Base-by-base conservation (phyloP, 2,329 filamentous ascomycete species). In the Fusarium odoratissimum region DNA sequence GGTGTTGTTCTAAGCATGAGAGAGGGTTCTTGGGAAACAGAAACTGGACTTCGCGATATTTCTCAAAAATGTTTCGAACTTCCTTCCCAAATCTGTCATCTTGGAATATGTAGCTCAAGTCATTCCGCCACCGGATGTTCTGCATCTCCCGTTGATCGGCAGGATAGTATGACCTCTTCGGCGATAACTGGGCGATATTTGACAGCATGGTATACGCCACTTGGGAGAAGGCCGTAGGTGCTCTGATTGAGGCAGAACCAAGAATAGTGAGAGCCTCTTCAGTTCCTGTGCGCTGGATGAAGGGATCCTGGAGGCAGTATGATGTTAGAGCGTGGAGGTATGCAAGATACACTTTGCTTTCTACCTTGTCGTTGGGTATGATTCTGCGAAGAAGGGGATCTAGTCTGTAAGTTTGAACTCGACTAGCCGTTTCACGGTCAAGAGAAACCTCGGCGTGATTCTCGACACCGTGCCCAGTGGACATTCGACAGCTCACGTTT, bases 271-370 rank as follows among this genome's bases (percentile, higher is more conserved):
- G 72, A 0, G 88, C 86, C 49, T 86, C 77, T 69, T 91, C 89
- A 0, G 87, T 89, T 0, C 90, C 89, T 0, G 87, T 91, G 9
- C 79, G 77, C 0, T 73, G 51, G 0, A 85, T 88, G 1, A 90
- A 79, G 0, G 78, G 79, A 70, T 91, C 89, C 0, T 85, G 84
- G 0, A 89, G 77, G 31, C 82, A 87, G 54, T 84, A 83, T 0
- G 88, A 87, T 0, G 89, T 91, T 0, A 89, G 62, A 0, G 85
- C 88, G 67, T 91, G 88, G 0, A 91, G 76, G 33, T 87, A 86
- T 13, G 81, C 80, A 1, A 89, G 79, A 23, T 85, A 83, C 0
- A 92, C 79, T 57, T 86, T 88, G 76, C 86, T 88, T 16, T 85
- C 82, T 0, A 90, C 51, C 17, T 80, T 86, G 0, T 85, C 86